Evolutionary conservation across 2,329 filamentous ascomycete species (phyloP), one percentile per base, ranked within the genome.

Genomic region (Ceratocystis destructans): DNA sequence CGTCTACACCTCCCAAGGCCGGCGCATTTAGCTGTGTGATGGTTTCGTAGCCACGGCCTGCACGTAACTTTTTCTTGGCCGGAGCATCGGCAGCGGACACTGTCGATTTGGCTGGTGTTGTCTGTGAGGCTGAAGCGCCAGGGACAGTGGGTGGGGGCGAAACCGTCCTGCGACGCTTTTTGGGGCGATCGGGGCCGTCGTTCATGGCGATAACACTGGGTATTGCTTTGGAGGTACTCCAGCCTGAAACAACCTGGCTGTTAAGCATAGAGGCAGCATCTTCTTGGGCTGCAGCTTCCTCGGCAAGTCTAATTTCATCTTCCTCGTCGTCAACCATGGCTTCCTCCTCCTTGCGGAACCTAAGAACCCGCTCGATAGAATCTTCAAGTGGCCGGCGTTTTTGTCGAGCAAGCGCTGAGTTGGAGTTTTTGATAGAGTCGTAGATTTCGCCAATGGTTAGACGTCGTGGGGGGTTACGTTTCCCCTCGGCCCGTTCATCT

Each of bases 361-460:
- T 83, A 17, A 96, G 77, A 0, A 92, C 90, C 6, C 90, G 81
- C 69, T 96, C 90, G 69, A 97, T 90, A 45, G 88, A 87, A 69
- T 94, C 89, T 74, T 96, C 89, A 1, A 97, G 77, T 0, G 87
- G 79, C 68, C 86, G 87, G 75, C 94, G 96, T 48, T 90, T 90
- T 70, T 88, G 85, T 25, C 94, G 81, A 69, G 89, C 90, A 25
- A 97, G 76, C 70, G 88, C 91, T 0, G 91, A 96, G 74, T 96
- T 96, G 15, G 91, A 96, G 63, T 80, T 78, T 71, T 91, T 89
- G 69, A 97, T 90, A 67, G 83, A 84, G 48, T 91, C 87, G 73
- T 94, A 96, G 1, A 95, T 82, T 1, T 78, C 76, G 1, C 80
- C 75, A 2, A 87, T 78, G 1, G 83, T 85, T 5, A 88, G 76